Conservation (phyloP, 305 asterid genomes). For the Rubia peregrina region DNA sequence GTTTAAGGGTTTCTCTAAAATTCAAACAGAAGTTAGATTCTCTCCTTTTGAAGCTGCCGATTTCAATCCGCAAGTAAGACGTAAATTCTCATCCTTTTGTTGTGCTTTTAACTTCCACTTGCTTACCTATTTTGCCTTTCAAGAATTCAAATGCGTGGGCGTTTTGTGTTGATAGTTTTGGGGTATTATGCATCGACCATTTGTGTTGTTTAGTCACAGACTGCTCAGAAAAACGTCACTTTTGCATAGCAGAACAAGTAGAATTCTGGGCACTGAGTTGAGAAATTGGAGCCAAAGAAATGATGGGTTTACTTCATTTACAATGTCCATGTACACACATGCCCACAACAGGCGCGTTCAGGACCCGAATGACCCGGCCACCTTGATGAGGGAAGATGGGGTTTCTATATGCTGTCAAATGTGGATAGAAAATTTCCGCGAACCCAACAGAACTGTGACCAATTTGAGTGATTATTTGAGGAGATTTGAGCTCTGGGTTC, state of each 20-base stretch:
- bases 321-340: slow-evolving; percentile 41
- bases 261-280: slow-evolving; percentile 27
- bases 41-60: slow-evolving; percentile 4
- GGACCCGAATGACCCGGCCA: slow-evolving; percentile 83
- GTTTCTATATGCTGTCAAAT: slow-evolving; percentile 64
- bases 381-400: slow-evolving; percentile 87
- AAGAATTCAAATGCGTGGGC: not conserved
- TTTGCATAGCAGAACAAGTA: slow-evolving; percentile 20
- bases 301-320: slow-evolving; percentile 29
- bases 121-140: not conserved
- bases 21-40: not conserved
- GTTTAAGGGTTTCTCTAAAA: not conserved
- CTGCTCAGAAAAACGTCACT: slow-evolving; percentile 30
- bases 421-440: slow-evolving; percentile 79
- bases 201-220: slow-evolving; percentile 33
- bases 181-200: slow-evolving; percentile 45
- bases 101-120: not conserved
- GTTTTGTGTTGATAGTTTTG: slow-evolving; percentile 4
- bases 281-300: slow-evolving; percentile 20
- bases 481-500: slow-evolving; percentile 88
- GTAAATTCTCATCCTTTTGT: not conserved
- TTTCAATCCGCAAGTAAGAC: slow-evolving; percentile 6
- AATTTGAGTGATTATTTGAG: slow-evolving; percentile 68
- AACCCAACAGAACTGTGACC: slow-evolving; percentile 54
- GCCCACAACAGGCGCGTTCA: slow-evolving; percentile 41